Base-by-base conservation (phyloP, 2,329 filamentous ascomycete species). In the Penicillium sp. region DNA sequence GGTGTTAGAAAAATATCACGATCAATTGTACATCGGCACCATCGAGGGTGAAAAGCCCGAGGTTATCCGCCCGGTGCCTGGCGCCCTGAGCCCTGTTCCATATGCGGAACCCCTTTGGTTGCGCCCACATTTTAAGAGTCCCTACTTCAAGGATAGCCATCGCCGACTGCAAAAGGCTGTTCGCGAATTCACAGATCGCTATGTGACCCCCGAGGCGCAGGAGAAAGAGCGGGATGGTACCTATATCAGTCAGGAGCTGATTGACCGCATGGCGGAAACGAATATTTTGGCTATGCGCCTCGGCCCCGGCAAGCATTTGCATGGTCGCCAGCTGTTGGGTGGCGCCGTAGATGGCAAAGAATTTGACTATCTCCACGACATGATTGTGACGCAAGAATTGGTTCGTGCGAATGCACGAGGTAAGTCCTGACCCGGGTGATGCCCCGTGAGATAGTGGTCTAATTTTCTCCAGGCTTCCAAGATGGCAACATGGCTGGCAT, bases 81-180 rank as follows among this genome's bases (percentile, higher is more conserved):
- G 90, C 60, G 88, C 89, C 62, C 78, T 95, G 31, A 89, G 85
- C 65, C 71, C 78, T 18, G 88, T 95, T 0, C 91, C 90, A 28
- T 95, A 95, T 66, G 89, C 85, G 26, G 91, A 95, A 71, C 89
- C 90, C 2, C 76, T 91, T 49, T 95, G 91, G 91, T 77, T 95
- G 59, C 82, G 84, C 3, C 86, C 87, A 3, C 79, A 84, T 50
- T 94, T 90, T 79, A 86, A 87, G 70, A 86, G 80, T 56, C 89
- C 89, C 2, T 95, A 93, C 76, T 95, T 86, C 78, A 87, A 82
- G 45, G 88, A 90, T 29, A 87, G 82, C 58, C 90, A 95, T 68
- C 78, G 81, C 43, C 76, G 76, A 41, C 72, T 95, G 60, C 87
- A 86, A 70, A 81, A 80, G 65, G 88, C 86, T 41, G 77, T 90